phyloP scores from a whole-genome alignment of 2,329 filamentous ascomycete genomes.

The Akanthomyces lecanii region DNA sequence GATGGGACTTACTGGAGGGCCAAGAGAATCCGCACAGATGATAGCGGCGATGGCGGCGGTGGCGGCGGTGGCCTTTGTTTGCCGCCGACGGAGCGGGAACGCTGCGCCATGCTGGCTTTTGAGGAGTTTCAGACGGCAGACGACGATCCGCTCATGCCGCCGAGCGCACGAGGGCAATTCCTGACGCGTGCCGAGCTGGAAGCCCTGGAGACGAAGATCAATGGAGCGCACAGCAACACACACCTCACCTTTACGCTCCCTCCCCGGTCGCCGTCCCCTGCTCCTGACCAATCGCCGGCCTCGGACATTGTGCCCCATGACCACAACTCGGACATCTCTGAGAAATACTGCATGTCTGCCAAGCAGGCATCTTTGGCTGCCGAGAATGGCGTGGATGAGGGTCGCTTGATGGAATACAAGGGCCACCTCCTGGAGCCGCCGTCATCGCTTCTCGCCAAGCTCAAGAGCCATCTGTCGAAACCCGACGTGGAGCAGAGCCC shows the following conservation, averaged over 20 bases:
- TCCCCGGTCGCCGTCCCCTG: background rate
- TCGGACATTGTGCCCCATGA: background rate
- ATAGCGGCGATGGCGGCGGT: background rate
- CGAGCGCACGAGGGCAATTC: background rate
- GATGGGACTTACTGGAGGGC: background rate
- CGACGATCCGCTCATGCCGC: background rate
- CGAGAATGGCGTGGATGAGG: background rate
- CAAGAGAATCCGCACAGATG: background rate
- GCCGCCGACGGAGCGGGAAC: background rate
- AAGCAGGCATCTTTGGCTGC: background rate
- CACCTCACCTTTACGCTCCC: background rate
- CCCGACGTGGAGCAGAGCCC: slow-evolving; percentile 42
- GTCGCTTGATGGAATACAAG: slow-evolving; percentile 24
- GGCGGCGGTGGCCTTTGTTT: background rate
- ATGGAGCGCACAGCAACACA: background rate
- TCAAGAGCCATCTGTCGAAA: slow-evolving; percentile 45
- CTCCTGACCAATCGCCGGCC: background rate
- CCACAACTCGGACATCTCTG: background rate
- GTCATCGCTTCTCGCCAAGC: slow-evolving; percentile 28
- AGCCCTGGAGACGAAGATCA: background rate
- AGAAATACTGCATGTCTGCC: background rate
- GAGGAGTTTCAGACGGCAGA: background rate
- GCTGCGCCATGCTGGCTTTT: background rate
- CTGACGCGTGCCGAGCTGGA: background rate
- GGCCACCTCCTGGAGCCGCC: slow-evolving; percentile 34